Evolutionary conservation across 352 stramenopile species (phyloP).

Genomic region (Pythium periplocum): DNA sequence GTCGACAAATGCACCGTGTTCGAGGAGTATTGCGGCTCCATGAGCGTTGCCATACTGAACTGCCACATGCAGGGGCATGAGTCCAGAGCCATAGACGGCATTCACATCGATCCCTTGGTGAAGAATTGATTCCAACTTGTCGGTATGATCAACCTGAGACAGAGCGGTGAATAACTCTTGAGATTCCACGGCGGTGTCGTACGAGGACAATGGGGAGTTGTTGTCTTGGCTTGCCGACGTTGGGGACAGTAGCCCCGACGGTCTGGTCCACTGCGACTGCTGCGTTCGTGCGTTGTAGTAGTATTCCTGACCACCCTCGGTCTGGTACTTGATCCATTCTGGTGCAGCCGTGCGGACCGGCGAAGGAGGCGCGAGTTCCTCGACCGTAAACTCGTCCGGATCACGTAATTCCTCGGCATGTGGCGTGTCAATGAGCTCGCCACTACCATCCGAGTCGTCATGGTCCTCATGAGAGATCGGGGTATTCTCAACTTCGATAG

Average conservation of each 20-base stretch:
- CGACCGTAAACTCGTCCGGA: too few relatives aligned
- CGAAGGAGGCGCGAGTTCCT: too few relatives aligned
- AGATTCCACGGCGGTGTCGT: slow-evolving; percentile 3
- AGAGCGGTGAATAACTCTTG: slow-evolving; percentile 23
- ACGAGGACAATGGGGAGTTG: too few relatives aligned
- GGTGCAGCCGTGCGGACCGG: not conserved
- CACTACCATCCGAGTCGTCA: too few relatives aligned
- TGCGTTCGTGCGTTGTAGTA: slow-evolving; percentile 66
- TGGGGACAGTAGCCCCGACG: slow-evolving; percentile 9
- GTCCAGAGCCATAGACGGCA: slow-evolving; percentile 20
- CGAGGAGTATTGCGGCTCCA: slow-evolving; percentile 32
- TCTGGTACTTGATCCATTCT: slow-evolving; percentile 22
- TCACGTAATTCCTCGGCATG: too few relatives aligned
- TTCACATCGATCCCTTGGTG: slow-evolving; percentile 30
- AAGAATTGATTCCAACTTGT: slow-evolving; percentile 32
- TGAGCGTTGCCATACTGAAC: slow-evolving; percentile 39
- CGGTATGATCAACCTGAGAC: slow-evolving; percentile 16
- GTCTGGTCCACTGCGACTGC: slow-evolving; percentile 56
- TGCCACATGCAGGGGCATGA: slow-evolving; percentile 48
- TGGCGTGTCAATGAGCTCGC: too few relatives aligned
- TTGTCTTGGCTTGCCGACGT: not conserved
- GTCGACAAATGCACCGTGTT: slow-evolving; percentile 43
- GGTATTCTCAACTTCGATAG: too few relatives aligned
- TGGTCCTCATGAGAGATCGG: too few relatives aligned
- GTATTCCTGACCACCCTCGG: slow-evolving; percentile 52